These are phyloP conservation scores for Gardenia jasminoides DNA, from an alignment of 257 asterid genomes.

Conservation along the genomic window DNA sequence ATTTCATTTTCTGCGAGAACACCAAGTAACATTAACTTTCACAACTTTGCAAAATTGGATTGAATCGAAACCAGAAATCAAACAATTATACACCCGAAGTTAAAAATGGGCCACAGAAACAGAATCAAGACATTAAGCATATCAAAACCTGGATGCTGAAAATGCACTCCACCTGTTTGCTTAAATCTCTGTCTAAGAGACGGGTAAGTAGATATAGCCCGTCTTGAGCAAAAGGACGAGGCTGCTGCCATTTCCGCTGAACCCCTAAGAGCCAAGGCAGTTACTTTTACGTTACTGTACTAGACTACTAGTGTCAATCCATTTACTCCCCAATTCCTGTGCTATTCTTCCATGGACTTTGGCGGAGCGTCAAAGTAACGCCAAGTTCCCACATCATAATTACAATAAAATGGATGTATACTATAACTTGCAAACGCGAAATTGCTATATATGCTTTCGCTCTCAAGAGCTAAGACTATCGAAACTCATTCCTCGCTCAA, in stretches of 20 bases:
- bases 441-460: too few relatives aligned
- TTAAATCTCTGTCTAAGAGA: conserved; percentile 54
- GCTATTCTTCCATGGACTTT: too few relatives aligned
- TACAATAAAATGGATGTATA: too few relatives aligned
- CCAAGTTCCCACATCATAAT: too few relatives aligned
- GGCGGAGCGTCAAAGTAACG: too few relatives aligned
- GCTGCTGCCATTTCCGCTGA: conserved; percentile 18
- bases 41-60: background rate
- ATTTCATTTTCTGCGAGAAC: conserved; percentile 67
- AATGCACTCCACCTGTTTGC: conserved; percentile 61
- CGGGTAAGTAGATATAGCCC: conserved; percentile 56
- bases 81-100: background rate
- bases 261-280: background rate
- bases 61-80: background rate
- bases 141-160: background rate
- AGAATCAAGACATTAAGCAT: background rate
- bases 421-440: too few relatives aligned
- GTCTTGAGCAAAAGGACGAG: conserved; percentile 30
- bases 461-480: too few relatives aligned
- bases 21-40: background rate
- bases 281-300: too few relatives aligned
- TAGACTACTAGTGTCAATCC: too few relatives aligned
- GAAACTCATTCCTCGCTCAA: too few relatives aligned
- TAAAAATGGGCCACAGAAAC: background rate
- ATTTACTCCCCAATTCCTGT: too few relatives aligned